A percentile compares a stretch with the other conserved stretches of the same genome.
Evolutionary conservation across 2,329 filamentous ascomycete genomes (phyloP).

Genomic region (Trichoderma sp.): DNA sequence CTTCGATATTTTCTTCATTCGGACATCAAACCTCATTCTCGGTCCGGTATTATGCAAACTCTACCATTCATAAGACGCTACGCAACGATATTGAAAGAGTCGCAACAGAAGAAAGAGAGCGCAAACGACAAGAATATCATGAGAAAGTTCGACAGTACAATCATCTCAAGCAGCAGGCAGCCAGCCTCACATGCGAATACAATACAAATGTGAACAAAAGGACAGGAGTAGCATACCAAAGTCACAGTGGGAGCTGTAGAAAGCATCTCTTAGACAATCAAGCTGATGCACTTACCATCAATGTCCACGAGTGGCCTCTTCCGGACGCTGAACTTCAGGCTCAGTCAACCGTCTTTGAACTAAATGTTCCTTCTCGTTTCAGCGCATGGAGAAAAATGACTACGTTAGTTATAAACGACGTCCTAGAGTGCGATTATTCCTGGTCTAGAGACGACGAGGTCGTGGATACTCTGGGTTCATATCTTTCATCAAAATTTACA

Average conservation of each 20-base stretch:
- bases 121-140: neutral
- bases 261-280: neutral
- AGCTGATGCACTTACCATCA: slow-evolving; percentile 44
- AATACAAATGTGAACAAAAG: neutral
- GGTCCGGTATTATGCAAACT: neutral
- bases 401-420: neutral
- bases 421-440: neutral
- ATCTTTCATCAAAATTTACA: neutral
- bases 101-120: neutral
- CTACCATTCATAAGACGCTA: neutral
- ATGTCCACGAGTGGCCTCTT: slow-evolving; percentile 56
- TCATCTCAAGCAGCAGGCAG: fast-evolving
- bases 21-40: neutral
- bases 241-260: neutral
- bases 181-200: neutral
- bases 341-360: slow-evolving; percentile 53
- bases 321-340: slow-evolving; percentile 31
- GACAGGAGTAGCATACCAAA: neutral
- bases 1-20: neutral
- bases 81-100: neutral
- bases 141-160: neutral
- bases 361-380: slow-evolving; percentile 38
- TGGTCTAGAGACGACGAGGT: neutral
- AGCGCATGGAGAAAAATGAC: neutral
- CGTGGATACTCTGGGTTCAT: fast-evolving